phyloP scores from a whole-genome alignment of 1,139 yeast genomes.

The Lodderomyces theae region DNA sequence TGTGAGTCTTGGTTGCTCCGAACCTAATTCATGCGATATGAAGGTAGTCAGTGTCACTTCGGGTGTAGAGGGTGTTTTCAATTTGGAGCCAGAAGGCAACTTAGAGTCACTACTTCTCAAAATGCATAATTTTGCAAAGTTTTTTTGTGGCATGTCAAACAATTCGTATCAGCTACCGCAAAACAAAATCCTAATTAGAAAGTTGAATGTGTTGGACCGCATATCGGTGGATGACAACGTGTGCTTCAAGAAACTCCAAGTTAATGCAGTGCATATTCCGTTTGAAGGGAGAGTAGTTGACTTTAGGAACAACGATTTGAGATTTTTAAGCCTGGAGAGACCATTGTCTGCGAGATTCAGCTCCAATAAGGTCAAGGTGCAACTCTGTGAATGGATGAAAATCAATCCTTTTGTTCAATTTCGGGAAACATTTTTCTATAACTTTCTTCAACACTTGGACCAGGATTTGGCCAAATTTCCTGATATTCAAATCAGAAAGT shows the following conservation, averaged over 20 bases:
- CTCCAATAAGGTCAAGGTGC: constrained; percentile 23
- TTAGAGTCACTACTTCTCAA: constrained; percentile 13
- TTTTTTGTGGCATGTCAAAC: constrained; percentile 15
- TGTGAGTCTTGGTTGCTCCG: constrained; percentile 5
- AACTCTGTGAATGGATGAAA: constrained; percentile 41
- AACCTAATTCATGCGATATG: constrained; percentile 9
- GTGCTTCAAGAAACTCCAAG: constrained; percentile 2
- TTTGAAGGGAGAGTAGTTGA: constrained; percentile 34
- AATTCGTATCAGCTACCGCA: constrained; percentile 11
- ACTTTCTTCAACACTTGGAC: constrained; percentile 16
- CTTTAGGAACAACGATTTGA: constrained; percentile 34
- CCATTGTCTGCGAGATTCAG: constrained; percentile 18
- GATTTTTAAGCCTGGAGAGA: constrained; percentile 23
- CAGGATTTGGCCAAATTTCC: constrained; percentile 14
- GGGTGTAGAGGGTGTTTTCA: constrained; percentile 9
- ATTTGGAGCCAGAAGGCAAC: constrained; percentile 7
- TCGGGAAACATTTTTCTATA: constrained; percentile 25
- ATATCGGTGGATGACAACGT: constrained; percentile 13
- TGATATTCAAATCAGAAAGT: constrained; percentile 11
- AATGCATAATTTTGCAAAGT: constrained; percentile 17
- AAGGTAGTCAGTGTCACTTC: constrained; percentile 7
- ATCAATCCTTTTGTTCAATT: constrained; percentile 36
- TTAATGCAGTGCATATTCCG: constrained; percentile 8
- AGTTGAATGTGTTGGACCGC: constrained; percentile 16
- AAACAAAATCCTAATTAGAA: constrained; percentile 13